Conservation (phyloP, 139 green algal genomes). For the Chlorella sp. region DNA sequence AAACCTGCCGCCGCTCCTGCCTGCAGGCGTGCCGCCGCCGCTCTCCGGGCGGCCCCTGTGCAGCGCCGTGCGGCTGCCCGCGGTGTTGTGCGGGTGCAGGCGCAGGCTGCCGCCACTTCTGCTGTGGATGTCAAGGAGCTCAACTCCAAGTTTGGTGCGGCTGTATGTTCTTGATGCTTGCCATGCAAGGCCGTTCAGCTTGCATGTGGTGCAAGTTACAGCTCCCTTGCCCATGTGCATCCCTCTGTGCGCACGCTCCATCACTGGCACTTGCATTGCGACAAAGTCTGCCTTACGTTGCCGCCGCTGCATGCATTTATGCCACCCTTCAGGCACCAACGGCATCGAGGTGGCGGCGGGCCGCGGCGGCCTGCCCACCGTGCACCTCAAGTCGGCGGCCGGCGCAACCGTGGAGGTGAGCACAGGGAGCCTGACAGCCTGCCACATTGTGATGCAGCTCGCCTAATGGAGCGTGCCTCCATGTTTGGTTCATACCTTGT, state of each 20-base stretch:
- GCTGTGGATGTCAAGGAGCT: slow-evolving; percentile 20
- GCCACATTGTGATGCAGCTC: too few relatives aligned
- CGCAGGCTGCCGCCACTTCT: slow-evolving; percentile 2
- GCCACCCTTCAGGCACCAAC: slow-evolving; percentile 21
- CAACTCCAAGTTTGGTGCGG: slow-evolving; percentile 37
- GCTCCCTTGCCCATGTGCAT: too few relatives aligned
- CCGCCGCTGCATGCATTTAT: background rate
- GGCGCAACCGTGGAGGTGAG: slow-evolving; percentile 80
- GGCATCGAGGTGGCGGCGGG: slow-evolving; percentile 40
- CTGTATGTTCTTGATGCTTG: background rate
- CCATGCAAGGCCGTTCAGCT: background rate
- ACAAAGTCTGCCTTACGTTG: background rate
- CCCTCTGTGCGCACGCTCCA: too few relatives aligned
- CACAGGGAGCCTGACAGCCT: too few relatives aligned
- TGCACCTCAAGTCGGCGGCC: slow-evolving; percentile 67
- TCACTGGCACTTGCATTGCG: too few relatives aligned
- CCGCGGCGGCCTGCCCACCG: slow-evolving; percentile 49
- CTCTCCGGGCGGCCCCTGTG: too few relatives aligned
- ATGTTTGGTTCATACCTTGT: too few relatives aligned
- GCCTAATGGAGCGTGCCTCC: too few relatives aligned
- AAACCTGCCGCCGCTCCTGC: too few relatives aligned
- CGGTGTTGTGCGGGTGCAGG: background rate
- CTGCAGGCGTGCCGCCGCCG: too few relatives aligned
- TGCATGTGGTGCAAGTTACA: background rate
- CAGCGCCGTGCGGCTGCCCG: background rate